These are phyloP conservation scores for Coprinellus micaceus DNA, from an alignment of 768 basidiomycete species.

Conservation along the genomic window DNA sequence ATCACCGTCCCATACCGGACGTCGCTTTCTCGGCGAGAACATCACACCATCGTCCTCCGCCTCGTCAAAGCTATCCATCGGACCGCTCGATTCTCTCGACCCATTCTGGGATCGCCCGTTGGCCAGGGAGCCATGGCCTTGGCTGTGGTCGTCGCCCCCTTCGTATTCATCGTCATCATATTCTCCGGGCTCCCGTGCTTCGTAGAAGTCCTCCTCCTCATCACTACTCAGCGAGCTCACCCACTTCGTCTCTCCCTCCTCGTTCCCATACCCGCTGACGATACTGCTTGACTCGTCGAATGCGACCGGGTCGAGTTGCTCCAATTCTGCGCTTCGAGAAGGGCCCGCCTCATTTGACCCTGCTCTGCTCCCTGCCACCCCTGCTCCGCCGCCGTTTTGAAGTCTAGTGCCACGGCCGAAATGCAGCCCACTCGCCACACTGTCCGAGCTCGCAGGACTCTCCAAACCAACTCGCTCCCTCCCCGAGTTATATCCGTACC, in stretches of 20 bases:
- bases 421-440: not conserved
- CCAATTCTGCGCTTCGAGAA: not conserved
- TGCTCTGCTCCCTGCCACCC: not conserved
- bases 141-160: slow-evolving; percentile 31
- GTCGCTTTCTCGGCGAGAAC: too few relatives aligned
- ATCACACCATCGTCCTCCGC: slow-evolving; percentile 52
- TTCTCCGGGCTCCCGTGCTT: too few relatives aligned
- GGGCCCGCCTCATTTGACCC: not conserved
- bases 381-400: not conserved
- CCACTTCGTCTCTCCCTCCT: slow-evolving; percentile 1
- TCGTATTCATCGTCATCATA: slow-evolving; percentile 20
- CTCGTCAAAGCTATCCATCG: slow-evolving; percentile 51
- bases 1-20: too few relatives aligned
- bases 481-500: too few relatives aligned
- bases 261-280: slow-evolving; percentile 10
- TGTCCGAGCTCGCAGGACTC: slow-evolving; percentile 3
- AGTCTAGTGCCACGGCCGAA: not conserved
- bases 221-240: slow-evolving; percentile 1
- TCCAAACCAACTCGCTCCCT: not conserved
- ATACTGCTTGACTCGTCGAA: slow-evolving; percentile 9
- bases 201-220: not conserved
- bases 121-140: slow-evolving; percentile 9
- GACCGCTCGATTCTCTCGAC: not conserved
- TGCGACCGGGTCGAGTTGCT: not conserved
- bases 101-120: too few relatives aligned